Evolutionary conservation across 768 basidiomycete genomes (phyloP).

Genomic region (Paxillus involutus): DNA sequence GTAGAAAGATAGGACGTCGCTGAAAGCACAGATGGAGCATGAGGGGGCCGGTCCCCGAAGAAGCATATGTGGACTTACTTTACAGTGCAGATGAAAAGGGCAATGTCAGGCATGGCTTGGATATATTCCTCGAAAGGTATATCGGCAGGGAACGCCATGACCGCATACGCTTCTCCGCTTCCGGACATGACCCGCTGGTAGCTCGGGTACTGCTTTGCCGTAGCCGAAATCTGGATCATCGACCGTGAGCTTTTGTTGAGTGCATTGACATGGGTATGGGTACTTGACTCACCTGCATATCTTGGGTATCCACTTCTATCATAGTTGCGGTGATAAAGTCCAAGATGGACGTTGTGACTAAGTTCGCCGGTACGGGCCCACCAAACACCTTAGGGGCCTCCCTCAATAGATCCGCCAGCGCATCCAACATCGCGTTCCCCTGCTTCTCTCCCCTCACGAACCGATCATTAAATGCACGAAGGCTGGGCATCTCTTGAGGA

Average conservation of each 20-base stretch:
- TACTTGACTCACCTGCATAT: conserved; percentile 22
- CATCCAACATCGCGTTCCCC: conserved; percentile 30
- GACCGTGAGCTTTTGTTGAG: not conserved
- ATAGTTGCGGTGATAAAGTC: conserved; percentile 35
- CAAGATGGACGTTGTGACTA: conserved; percentile 37
- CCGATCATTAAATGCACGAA: conserved; percentile 35
- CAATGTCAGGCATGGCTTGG: conserved; percentile 39
- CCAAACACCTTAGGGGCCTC: conserved; percentile 29
- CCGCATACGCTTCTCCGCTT: conserved; percentile 32
- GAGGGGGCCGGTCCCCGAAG: too few relatives aligned
- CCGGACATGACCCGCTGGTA: conserved; percentile 32
- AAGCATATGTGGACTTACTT: conserved; percentile 31
- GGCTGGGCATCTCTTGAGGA: conserved; percentile 12
- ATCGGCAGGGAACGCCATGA: conserved; percentile 36
- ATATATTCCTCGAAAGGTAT: conserved; percentile 33
- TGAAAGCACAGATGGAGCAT: conserved; percentile 6
- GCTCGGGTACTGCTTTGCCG: conserved; percentile 25
- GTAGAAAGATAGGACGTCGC: conserved; percentile 39
- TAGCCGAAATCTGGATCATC: conserved; percentile 15
- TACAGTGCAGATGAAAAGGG: conserved; percentile 30
- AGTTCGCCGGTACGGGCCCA: conserved; percentile 27
- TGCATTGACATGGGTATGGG: not conserved
- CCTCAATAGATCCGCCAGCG: conserved; percentile 33
- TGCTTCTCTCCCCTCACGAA: conserved; percentile 31
- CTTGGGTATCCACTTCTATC: conserved; percentile 31